Base-by-base conservation (phyloP, 108 stramenopile species). In the Asterionellopsis glacialis region DNA sequence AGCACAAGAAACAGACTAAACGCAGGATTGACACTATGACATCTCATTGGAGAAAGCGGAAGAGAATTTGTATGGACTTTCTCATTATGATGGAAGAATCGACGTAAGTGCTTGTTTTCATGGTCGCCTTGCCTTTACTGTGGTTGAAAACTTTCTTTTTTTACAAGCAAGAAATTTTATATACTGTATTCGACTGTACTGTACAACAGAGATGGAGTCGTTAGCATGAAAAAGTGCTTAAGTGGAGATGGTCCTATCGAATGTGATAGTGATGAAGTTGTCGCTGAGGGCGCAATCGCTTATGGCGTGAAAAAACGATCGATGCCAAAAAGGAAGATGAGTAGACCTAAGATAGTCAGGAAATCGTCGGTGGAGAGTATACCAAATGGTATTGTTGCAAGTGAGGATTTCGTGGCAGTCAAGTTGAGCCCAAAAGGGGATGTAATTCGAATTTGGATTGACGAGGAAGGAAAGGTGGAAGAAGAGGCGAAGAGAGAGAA, bases 161-260 rank as follows among this genome's bases (percentile, higher is more conserved):
- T 33, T 33, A 33, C 33, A 33, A 33, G 33, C 7, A 33, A 33
- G 33, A 33, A 2, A 5, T 33, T 33, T 33, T n/a, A n/a, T n/a
- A n/a, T n/a, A n/a, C 5, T 33, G 33, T 33, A 33, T 33, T 33
- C 33, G 33, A 7, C 33, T 33, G 33, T 33, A 33, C 33, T 33
- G 33, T 33, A 33, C 7, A 57, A 61, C 39, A 82, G 81, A 4
- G 84, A 84, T 26, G 87, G 88, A 14, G 66, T 76, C 4, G 59
- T 90, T 1, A 63, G 48, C 44, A 59, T 71, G 58, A 79, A 79
- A 59, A 93, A 93, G 55, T 84, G 80, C 53, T 54, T 83, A 27
- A 64, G 40, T 7, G 86, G 87, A 5, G 87, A 88, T 22, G 90
- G 90, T 7, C 85, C 67, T n/a, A 81, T 92, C 26, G 75, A 78